These are phyloP conservation scores for Phytophthora podocarpi DNA, from an alignment of 352 stramenopile species.

Conservation along the genomic window DNA sequence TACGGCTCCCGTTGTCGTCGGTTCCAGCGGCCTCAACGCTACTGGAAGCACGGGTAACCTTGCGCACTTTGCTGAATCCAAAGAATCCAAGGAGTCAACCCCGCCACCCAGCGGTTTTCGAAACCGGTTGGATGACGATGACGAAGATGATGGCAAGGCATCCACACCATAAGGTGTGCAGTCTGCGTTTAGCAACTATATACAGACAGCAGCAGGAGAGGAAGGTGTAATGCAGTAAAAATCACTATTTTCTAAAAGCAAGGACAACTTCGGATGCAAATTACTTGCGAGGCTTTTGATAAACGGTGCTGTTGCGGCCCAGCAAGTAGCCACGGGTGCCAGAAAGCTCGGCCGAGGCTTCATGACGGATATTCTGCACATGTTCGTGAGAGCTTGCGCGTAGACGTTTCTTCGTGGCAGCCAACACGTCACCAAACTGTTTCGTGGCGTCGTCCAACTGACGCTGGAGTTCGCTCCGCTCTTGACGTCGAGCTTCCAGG, in stretches of 20 bases:
- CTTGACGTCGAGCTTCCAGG: constrained; percentile 56
- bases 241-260: constrained; percentile 28
- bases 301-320: constrained; percentile 62
- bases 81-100: constrained; percentile 30
- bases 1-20: constrained; percentile 29
- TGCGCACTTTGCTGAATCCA: constrained; percentile 20
- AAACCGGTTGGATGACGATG: constrained; percentile 44
- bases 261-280: neutral
- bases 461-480: constrained; percentile 48
- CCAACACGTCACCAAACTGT: constrained; percentile 74
- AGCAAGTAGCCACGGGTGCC: constrained; percentile 59
- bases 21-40: constrained; percentile 9
- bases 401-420: constrained; percentile 61
- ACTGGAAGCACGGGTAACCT: constrained; percentile 16
- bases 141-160: constrained; percentile 56
- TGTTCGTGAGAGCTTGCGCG: constrained; percentile 59
- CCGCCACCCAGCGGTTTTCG: constrained; percentile 26
- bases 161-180: constrained; percentile 44
- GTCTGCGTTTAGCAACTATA: constrained; percentile 4
- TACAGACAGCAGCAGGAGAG: constrained; percentile 17
- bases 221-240: constrained; percentile 27
- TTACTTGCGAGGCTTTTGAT: constrained; percentile 52
- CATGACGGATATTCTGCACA: constrained; percentile 63
- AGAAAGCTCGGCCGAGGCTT: constrained; percentile 56
- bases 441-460: constrained; percentile 53